Percentiles rank a stretch among this genome's conserved stretches.
These are phyloP conservation scores for Globisporangium perplexum DNA, from an alignment of 352 stramenopile genomes.

Conservation along the genomic window DNA sequence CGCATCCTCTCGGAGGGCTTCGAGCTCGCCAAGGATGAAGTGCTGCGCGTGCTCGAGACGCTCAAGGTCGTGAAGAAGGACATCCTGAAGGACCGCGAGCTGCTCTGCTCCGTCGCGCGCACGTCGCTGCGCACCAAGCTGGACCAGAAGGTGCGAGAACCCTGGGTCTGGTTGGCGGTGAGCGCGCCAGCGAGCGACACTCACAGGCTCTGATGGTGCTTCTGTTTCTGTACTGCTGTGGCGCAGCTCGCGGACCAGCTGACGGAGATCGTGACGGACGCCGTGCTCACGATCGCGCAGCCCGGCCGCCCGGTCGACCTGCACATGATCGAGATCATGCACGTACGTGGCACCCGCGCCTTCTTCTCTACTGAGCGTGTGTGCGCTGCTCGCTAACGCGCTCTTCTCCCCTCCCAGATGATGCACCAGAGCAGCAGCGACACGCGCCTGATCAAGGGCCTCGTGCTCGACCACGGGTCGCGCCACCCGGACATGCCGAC, in stretches of 20 bases:
- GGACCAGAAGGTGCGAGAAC: conserved; percentile 78
- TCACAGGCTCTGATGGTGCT: not conserved
- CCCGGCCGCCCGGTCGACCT: conserved; percentile 90
- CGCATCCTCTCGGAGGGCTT: conserved; percentile 97
- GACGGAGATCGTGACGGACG: conserved; percentile 96
- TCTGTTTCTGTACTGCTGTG: conserved; percentile 1
- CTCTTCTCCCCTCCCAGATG: conserved; percentile 67
- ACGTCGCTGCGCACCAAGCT: conserved; percentile 98
- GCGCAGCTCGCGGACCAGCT: conserved; percentile 83
- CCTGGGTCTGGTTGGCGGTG: not conserved
- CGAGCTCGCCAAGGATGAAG: conserved; percentile 95
- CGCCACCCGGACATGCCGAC: conserved; percentile 99
- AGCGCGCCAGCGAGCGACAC: no score
- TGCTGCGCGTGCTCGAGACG: conserved; percentile 92
- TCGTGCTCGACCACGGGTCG: conserved; percentile 98
- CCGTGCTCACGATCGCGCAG: conserved; percentile 93
- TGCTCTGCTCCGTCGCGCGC: conserved; percentile 91
- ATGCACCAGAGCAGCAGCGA: conserved; percentile 94
- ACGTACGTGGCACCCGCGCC: conserved; percentile 75
- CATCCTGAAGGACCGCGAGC: conserved; percentile 92
- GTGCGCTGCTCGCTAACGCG: not conserved
- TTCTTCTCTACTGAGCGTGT: not conserved
- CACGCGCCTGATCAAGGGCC: conserved; percentile 91
- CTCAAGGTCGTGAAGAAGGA: conserved; percentile 84
- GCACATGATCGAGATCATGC: conserved; percentile 99